Evolutionary conservation across 164 flowering plant genomes (phyloP), one percentile per base, ranked within the genome.

Genomic region (Umbilicus rupestris): DNA sequence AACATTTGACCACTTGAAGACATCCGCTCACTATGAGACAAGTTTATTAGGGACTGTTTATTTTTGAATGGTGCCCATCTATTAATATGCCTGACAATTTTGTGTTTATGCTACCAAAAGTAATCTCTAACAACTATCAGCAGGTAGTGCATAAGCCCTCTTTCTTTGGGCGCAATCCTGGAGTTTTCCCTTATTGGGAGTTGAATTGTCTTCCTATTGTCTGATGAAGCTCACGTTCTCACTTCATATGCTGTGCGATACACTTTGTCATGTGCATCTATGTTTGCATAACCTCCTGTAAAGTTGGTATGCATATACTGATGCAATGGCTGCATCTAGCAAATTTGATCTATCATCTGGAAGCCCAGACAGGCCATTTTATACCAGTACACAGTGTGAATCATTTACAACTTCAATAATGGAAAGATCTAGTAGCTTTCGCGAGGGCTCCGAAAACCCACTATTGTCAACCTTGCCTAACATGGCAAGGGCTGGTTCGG

Each of bases 341-440:
- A 90, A 86, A 76, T 85, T 79, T 70, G 90, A 86, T 68, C 67
- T 75, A 64, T 74, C 87, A 65, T 83, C 92, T 73, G 75, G 77
- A 72, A 87, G 88, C 77, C 86, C 90, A 41, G 93, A 91, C 76
- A 85, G 85, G 80, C 83, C 84, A 31, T 57, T 77, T 39, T 85
- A 80, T 68, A 59, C 78, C 68, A 73, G 77, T 75, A 90, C 85
- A 73, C 84, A 79, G 72, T 83, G 89, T 65, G 87, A 88, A 58
- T 77, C 85, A 64, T 77, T 74, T 69, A 44, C 81, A 47, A 77
- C 83, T 68, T 66, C 84, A 75, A 78, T 81, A 30, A 49, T 82
- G 80, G 88, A 84, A 63, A 84, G 89, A 76, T 83, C 90, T 7
- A 76, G 85, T 64, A 85, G 92, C 76, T 87, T 82, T 64, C 89